These are phyloP conservation scores for Blechomonas ayalai DNA, from an alignment of 208 protist species.

Conservation along the genomic window DNA sequence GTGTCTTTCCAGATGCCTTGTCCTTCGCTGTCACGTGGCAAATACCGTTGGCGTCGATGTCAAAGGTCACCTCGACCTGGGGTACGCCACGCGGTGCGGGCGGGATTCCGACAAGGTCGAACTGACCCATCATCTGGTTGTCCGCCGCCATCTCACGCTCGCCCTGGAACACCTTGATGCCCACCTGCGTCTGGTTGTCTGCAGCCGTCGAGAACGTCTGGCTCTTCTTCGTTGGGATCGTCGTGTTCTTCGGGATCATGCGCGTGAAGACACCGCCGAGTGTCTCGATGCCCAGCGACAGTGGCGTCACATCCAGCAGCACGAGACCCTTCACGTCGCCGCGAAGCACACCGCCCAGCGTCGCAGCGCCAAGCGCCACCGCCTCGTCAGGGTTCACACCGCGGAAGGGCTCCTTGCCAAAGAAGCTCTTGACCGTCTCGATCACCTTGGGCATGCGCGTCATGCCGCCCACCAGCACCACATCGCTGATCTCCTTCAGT, in stretches of 20 bases:
- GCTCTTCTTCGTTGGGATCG: slow-evolving; percentile 96
- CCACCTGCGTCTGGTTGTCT: slow-evolving; percentile 79
- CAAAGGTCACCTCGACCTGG: slow-evolving; percentile 97
- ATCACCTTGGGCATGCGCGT: slow-evolving; percentile 96
- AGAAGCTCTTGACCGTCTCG: slow-evolving; percentile 87
- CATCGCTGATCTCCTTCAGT: slow-evolving; percentile 92
- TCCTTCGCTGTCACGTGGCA: slow-evolving; percentile 96
- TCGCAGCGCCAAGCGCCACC: slow-evolving; percentile 99
- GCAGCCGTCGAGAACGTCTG: slow-evolving; percentile 89
- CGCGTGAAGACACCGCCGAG: slow-evolving; percentile 95
- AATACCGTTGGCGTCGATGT: slow-evolving; percentile 98
- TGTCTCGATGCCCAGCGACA: slow-evolving; percentile 98
- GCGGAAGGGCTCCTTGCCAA: slow-evolving; percentile 93
- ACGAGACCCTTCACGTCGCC: slow-evolving; percentile 93
- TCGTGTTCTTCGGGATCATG: slow-evolving; percentile 98
- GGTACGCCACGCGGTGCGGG: slow-evolving; percentile 83
- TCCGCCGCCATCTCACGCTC: slow-evolving; percentile 90
- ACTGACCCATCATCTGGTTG: slow-evolving; percentile 95
- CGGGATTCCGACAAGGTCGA: slow-evolving; percentile 91
- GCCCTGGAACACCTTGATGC: slow-evolving; percentile 94
- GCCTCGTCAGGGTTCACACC: slow-evolving; percentile 99
- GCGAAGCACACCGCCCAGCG: slow-evolving; percentile 93
- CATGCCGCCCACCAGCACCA: slow-evolving; percentile 97
- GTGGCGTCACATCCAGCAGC: slow-evolving; percentile 97
- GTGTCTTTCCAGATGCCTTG: slow-evolving; percentile 93